These are phyloP conservation scores for Powellomyces hirtus DNA, from an alignment of 192 early-diverging fungal genomes.

Conservation along the genomic window DNA sequence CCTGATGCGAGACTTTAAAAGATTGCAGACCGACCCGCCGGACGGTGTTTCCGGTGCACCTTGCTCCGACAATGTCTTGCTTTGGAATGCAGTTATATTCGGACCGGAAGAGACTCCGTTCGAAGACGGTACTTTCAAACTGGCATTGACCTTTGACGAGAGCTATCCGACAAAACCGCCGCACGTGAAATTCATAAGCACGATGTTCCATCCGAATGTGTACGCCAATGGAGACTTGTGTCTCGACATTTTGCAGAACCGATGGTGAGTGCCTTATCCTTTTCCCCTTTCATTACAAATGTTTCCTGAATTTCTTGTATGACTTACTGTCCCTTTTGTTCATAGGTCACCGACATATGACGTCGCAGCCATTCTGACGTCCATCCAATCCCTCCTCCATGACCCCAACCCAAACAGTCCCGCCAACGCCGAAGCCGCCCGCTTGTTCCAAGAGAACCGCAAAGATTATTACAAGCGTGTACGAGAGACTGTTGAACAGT, in stretches of 20 bases:
- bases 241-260: conserved; percentile 95
- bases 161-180: conserved; percentile 98
- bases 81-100: conserved; percentile 99
- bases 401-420: conserved; percentile 97
- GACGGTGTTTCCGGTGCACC: conserved; percentile 86
- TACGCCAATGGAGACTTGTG: conserved; percentile 97
- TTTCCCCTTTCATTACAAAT: background rate
- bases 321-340: background rate
- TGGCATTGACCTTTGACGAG: conserved; percentile 93
- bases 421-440: conserved; percentile 94
- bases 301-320: background rate
- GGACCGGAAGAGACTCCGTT: conserved; percentile 91
- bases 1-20: conserved; percentile 97
- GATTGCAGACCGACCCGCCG: conserved; percentile 90
- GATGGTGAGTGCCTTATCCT: conserved; percentile 59
- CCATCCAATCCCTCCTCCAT: conserved; percentile 92
- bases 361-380: conserved; percentile 61
- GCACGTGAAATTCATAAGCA: conserved; percentile 86
- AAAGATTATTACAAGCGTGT: conserved; percentile 94
- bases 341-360: conserved; percentile 35
- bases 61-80: conserved; percentile 93
- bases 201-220: conserved; percentile 98
- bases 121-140: conserved; percentile 94
- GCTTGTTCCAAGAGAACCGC: conserved; percentile 85
- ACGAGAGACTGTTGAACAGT: conserved; percentile 83